Evolutionary conservation across 768 basidiomycete species (phyloP), one percentile per base, ranked within the genome.

Genomic region (Serendipita sp.): DNA sequence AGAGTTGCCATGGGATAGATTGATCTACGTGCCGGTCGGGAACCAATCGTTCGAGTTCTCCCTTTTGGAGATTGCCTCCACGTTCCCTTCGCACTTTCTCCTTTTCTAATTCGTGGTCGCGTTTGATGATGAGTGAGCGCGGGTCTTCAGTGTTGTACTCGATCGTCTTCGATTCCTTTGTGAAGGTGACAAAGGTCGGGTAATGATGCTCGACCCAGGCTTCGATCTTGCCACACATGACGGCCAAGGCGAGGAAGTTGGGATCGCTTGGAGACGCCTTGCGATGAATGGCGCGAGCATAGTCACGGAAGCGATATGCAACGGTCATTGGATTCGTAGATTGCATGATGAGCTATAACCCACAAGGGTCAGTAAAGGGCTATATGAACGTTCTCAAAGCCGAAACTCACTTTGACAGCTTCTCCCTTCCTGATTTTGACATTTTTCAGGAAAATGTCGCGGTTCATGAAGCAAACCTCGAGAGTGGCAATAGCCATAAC

Each of bases 401-500:
- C 41, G 54, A 18, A 3, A 76, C 86, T 65, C 71, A 92, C 94
- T 68, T 76, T 70, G 1, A 93, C 92, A 53, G 95, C 92, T 68
- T 86, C 83, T 0, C 92, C 92, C 72, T 92, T 93, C 66, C 94
- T 82, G 67, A 99, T 99, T 76, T 99, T 98, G 72, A 96, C 85
- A 72, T 96, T 94, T 70, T 80, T 75, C 68, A 86, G 80, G 74
- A 97, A 84, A 81, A 97, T 88, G 5, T 76, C 77, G 5, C 82
- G 82, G 75, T 98, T 98, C 89, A 91, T 93, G 77, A 93, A 97
- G 74, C 92, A 95, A 53, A 90, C 74, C 60, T 86, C 83, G 24
- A 99, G 80, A 5, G 95, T 98, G 8, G 95, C 94, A 68, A 99
- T 86, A 0, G 95, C 93, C 94, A 98, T 97, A 11, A 86, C 81